A percentile compares a stretch with the other conserved stretches of the same genome.
Conservation (phyloP, 2,329 filamentous ascomycete genomes). For the Juglanconis oblonga region DNA sequence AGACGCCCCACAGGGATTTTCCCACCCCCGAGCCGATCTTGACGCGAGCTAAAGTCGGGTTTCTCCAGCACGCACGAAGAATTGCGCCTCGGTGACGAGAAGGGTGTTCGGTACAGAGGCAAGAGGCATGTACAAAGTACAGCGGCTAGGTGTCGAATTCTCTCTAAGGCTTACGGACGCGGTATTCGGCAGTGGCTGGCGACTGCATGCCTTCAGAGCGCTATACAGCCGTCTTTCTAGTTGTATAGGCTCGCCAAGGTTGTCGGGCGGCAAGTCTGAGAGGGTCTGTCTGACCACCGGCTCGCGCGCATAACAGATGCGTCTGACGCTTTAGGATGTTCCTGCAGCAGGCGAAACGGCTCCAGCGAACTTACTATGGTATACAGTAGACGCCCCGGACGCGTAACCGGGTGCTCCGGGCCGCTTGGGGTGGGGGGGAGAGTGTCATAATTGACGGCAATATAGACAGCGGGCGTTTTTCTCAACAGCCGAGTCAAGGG, state of each 20-base stretch:
- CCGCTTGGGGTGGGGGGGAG: slow-evolving; percentile 1
- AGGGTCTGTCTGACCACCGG: background rate
- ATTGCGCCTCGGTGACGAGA: background rate
- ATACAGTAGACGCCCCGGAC: background rate
- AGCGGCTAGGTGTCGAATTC: too few species aligned
- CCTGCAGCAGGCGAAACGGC: slow-evolving; percentile 8
- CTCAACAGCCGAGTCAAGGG: background rate
- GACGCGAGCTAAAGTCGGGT: slow-evolving; percentile 8
- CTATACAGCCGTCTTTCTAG: too few species aligned
- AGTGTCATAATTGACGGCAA: background rate
- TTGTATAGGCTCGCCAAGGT: background rate
- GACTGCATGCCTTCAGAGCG: too few species aligned
- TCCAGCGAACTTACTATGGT: background rate
- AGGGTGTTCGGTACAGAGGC: background rate
- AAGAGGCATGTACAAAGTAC: too few species aligned
- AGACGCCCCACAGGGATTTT: slow-evolving; percentile 12
- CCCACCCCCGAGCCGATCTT: slow-evolving; percentile 17
- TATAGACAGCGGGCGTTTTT: slow-evolving; percentile 2
- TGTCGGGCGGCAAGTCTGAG: background rate
- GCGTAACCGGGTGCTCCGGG: slow-evolving; percentile 15
- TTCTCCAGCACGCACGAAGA: background rate
- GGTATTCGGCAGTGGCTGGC: too few species aligned
- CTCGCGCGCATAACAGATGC: background rate
- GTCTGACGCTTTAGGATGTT: slow-evolving; percentile 4
- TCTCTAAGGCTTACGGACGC: too few species aligned